These are phyloP conservation scores for Ogataea nonfermentans DNA, from an alignment of 805 yeast genomes.

Conservation along the genomic window DNA sequence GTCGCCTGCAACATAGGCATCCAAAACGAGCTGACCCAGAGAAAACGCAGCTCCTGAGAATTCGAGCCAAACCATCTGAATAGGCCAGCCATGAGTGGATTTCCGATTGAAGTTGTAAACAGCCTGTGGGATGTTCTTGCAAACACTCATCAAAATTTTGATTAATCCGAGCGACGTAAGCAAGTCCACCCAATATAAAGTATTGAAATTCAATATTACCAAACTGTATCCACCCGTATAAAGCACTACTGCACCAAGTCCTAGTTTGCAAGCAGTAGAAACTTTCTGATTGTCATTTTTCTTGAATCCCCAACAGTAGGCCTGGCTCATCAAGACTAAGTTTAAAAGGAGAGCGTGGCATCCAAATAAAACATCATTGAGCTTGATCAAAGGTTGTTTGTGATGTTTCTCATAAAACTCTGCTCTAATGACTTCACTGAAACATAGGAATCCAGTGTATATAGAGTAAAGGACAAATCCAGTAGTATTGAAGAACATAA, in stretches of 20 bases:
- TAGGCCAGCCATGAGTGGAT: conserved; percentile 40
- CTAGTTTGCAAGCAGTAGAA: conserved; percentile 23
- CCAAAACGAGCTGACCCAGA: conserved; percentile 30
- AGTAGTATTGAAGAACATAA: conserved; percentile 33
- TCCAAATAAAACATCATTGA: conserved; percentile 35
- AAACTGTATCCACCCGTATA: conserved; percentile 14
- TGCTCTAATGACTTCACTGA: conserved; percentile 25
- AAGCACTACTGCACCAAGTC: conserved; percentile 15
- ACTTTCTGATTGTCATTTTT: conserved; percentile 33
- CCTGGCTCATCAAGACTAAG: conserved; percentile 30
- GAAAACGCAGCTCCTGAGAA: conserved; percentile 32
- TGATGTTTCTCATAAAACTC: conserved; percentile 30
- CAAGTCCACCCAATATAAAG: conserved; percentile 33
- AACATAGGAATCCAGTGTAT: conserved; percentile 28
- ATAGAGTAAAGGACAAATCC: conserved; percentile 34
- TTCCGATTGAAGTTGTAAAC: conserved; percentile 34
- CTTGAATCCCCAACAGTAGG: conserved; percentile 35
- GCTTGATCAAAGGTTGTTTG: conserved; percentile 30
- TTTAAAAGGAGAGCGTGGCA: conserved; percentile 31
- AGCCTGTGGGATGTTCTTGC: conserved; percentile 37
- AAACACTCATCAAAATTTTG: conserved; percentile 34
- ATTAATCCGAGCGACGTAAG: conserved; percentile 34
- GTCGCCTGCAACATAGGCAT: conserved; percentile 29
- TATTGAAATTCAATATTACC: conserved; percentile 18
- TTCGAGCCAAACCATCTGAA: conserved; percentile 35